phyloP scores from a whole-genome alignment of 2,329 filamentous ascomycete genomes.

The Paraphoma sp. region DNA sequence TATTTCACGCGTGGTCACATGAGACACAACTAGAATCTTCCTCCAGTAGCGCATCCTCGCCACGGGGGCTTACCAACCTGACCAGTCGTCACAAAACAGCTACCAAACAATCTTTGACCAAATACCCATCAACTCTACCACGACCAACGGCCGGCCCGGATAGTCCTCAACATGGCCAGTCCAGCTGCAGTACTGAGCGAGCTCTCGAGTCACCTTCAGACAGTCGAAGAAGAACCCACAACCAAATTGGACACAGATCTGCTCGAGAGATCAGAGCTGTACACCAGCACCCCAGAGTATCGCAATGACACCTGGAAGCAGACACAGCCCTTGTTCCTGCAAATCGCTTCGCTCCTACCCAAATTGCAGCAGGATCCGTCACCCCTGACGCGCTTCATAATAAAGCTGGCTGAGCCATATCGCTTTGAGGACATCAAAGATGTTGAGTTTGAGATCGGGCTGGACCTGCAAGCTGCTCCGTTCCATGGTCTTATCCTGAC shows the following conservation, averaged over 20 bases:
- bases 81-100: too few species aligned
- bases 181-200: conserved; percentile 29
- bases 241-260: conserved; percentile 55
- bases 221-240: conserved; percentile 53
- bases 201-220: conserved; percentile 53
- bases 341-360: conserved; percentile 59
- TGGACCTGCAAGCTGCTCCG: conserved; percentile 55
- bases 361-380: conserved; percentile 64
- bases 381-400: conserved; percentile 60
- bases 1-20: conserved; percentile 38
- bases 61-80: conserved; percentile 10
- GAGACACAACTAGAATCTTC: conserved; percentile 35
- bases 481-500: conserved; percentile 64
- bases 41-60: conserved; percentile 12
- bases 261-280: conserved; percentile 59
- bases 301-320: conserved; percentile 32
- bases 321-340: conserved; percentile 46
- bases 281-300: conserved; percentile 43
- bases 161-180: conserved; percentile 22
- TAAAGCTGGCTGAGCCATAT: conserved; percentile 56
- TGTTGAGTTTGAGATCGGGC: conserved; percentile 62
- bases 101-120: too few species aligned
- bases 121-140: background rate
- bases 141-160: background rate
- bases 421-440: conserved; percentile 51